Conservation (phyloP, 2,329 filamentous ascomycete species). For the Ophiobolus disseminans region DNA sequence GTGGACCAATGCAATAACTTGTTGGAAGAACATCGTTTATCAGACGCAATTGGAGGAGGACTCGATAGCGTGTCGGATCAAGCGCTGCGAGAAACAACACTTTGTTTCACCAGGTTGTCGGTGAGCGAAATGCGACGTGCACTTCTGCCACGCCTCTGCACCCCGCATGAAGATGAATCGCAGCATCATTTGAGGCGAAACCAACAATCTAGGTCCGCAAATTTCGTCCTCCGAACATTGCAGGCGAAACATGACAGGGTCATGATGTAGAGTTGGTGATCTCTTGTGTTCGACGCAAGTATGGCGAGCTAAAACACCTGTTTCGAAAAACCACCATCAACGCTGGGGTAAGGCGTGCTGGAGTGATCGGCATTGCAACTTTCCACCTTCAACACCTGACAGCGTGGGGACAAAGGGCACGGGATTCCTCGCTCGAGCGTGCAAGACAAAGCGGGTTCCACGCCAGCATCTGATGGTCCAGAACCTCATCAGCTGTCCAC, state of each 20-base stretch:
- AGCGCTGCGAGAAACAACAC: conserved; percentile 9
- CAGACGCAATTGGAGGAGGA: conserved; percentile 9
- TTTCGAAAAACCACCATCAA: conserved; percentile 18
- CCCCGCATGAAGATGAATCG: conserved; percentile 5
- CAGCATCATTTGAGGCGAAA: not conserved
- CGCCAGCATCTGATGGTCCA: conserved; percentile 5
- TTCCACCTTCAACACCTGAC: conserved; percentile 16
- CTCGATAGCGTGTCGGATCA: conserved; percentile 4
- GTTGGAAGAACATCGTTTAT: conserved; percentile 5
- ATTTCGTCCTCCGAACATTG: not conserved
- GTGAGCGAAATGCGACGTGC: conserved; percentile 13
- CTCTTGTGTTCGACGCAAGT: conserved; percentile 2
- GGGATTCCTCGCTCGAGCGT: conserved; percentile 13
- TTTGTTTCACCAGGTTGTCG: conserved; percentile 18
- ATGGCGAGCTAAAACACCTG: conserved; percentile 8
- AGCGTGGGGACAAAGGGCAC: conserved; percentile 21
- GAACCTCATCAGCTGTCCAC: conserved; percentile 6
- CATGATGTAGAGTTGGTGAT: conserved; percentile 2
- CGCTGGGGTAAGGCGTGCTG: conserved; percentile 17
- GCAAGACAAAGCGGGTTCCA: conserved; percentile 5
- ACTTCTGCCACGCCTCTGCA: conserved; percentile 5
- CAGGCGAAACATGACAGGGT: not conserved
- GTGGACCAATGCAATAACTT: conserved; percentile 5
- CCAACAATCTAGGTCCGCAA: not conserved
- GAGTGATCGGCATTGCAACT: conserved; percentile 25